phyloP scores from a whole-genome alignment of 805 yeast species.

The Blastobotrys muscicola region DNA sequence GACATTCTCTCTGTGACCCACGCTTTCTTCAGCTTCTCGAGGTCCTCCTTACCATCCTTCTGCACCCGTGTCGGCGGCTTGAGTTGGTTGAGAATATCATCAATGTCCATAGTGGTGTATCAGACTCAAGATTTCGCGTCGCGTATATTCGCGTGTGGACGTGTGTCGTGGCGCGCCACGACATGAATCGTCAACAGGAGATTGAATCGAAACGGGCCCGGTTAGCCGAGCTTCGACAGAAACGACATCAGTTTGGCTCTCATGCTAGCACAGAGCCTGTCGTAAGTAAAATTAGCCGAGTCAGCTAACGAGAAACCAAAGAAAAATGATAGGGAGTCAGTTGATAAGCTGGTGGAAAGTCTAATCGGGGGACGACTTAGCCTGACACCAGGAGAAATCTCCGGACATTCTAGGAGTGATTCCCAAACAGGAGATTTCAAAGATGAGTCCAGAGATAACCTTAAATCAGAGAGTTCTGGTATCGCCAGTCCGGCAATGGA shows the following conservation, averaged over 20 bases:
- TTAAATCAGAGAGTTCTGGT: not conserved
- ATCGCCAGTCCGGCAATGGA: too few relatives aligned
- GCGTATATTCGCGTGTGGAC: not conserved
- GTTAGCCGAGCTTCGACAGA: slow-evolving; percentile 42
- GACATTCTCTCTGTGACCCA: slow-evolving; percentile 83
- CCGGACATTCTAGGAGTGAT: too few relatives aligned
- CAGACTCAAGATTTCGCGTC: not conserved
- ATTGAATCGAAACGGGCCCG: slow-evolving; percentile 45
- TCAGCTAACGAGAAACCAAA: slow-evolving; percentile 1
- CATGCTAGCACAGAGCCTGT: too few relatives aligned
- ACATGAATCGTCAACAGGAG: slow-evolving; percentile 30
- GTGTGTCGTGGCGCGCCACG: not conserved
- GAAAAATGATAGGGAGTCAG: slow-evolving; percentile 9
- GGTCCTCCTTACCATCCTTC: slow-evolving; percentile 43
- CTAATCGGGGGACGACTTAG: slow-evolving; percentile 10
- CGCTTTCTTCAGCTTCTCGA: slow-evolving; percentile 40
- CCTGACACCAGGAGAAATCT: not conserved
- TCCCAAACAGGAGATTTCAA: too few relatives aligned
- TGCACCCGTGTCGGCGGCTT: not conserved
- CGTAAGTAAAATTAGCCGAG: too few relatives aligned
- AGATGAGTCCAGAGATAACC: not conserved
- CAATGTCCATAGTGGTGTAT: slow-evolving; percentile 10
- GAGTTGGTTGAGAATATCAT: slow-evolving; percentile 16
- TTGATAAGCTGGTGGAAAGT: slow-evolving; percentile 23
- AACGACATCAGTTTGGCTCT: slow-evolving; percentile 26